Base-by-base conservation (phyloP, 2,329 filamentous ascomycete genomes). In the Helicocarpus griseus region DNA sequence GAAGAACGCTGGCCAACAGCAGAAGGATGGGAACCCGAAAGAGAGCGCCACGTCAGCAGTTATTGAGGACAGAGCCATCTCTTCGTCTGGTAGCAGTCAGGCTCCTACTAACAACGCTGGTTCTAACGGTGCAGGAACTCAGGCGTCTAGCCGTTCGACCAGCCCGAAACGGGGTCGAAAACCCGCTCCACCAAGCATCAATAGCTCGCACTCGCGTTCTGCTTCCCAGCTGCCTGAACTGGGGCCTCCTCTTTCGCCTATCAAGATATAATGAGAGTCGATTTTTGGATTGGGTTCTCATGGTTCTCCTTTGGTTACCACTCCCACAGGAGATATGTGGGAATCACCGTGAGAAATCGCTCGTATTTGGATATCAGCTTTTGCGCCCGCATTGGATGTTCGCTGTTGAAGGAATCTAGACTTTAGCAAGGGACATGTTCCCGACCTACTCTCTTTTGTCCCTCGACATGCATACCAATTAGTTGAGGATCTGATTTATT, bases 1-100 rank as follows among this genome's bases (percentile, higher is more conserved):
- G 35, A 68, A 65, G 49, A 62, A 60, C 46, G 67, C 67, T 47
- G 43, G 57, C 50, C 51, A 62, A 59, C 56, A 48, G 48, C 53
- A 48, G 56, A 54, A 43, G 52, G 59, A 38, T 51, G 61, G 38
- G 60, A 63, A 61, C 53, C 64, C 54, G 55, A 60, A 58, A 55
- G 59, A 64, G 21, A 56, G 58, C 6, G 54, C 9, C 17, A 13
- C 28, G n/a, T 3, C 38, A n/a, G n/a, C 47, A 4, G 14, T 55
- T 53, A 9, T 44, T 31, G 75, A 82, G 36, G 80, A 83, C 50
- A 73, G 78, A 40, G 77, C 77, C 29, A 63, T 81, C 11, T 84
- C 83, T 3, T 85, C 83, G 4, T 84, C 83, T 8, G 83, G 81
- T 56, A 85, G 81, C 57, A 78, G 74, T 66, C 79, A 80, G 58